phyloP scores from a whole-genome alignment of 2,329 filamentous ascomycete genomes.

The Arthroderma sp. region DNA sequence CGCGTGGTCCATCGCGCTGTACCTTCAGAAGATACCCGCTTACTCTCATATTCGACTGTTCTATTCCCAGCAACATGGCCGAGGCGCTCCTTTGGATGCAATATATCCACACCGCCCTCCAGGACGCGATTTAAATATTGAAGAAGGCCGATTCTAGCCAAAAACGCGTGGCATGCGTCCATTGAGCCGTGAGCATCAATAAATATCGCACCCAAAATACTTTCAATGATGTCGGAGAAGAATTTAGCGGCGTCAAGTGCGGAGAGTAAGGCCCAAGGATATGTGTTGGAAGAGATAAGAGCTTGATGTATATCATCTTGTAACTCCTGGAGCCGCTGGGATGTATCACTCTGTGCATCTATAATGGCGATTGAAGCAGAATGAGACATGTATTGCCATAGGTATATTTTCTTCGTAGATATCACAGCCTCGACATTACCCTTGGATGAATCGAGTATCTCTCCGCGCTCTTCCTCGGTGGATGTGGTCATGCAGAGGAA shows the following conservation, averaged over 20 bases:
- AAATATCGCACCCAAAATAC: slow-evolving; percentile 68
- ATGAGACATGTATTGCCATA: slow-evolving; percentile 62
- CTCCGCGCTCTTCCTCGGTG: slow-evolving; percentile 13
- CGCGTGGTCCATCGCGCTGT: slow-evolving; percentile 25
- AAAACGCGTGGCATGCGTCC: slow-evolving; percentile 44
- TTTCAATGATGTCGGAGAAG: slow-evolving; percentile 73
- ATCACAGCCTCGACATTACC: slow-evolving; percentile 16
- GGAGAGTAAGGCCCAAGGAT: slow-evolving; percentile 65
- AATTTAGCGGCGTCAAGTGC: slow-evolving; percentile 58
- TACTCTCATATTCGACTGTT: slow-evolving; percentile 40
- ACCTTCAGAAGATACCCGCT: slow-evolving; percentile 11
- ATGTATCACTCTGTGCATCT: slow-evolving; percentile 32
- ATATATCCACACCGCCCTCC: slow-evolving; percentile 39
- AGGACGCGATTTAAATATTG: slow-evolving; percentile 50
- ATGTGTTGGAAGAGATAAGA: slow-evolving; percentile 40
- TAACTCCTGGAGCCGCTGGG: slow-evolving; percentile 36
- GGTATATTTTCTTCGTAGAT: slow-evolving; percentile 27
- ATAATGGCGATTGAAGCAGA: slow-evolving; percentile 34
- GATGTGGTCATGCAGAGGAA: slow-evolving; percentile 54
- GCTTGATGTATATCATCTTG: slow-evolving; percentile 37
- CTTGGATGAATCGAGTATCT: slow-evolving; percentile 4
- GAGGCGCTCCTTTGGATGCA: slow-evolving; percentile 55
- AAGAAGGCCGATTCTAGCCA: slow-evolving; percentile 53
- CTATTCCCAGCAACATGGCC: slow-evolving; percentile 43
- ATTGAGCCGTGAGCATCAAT: slow-evolving; percentile 58